These are phyloP conservation scores for Pseudohalonectria lignicola DNA, from an alignment of 2,329 filamentous ascomycete genomes.

Conservation along the genomic window DNA sequence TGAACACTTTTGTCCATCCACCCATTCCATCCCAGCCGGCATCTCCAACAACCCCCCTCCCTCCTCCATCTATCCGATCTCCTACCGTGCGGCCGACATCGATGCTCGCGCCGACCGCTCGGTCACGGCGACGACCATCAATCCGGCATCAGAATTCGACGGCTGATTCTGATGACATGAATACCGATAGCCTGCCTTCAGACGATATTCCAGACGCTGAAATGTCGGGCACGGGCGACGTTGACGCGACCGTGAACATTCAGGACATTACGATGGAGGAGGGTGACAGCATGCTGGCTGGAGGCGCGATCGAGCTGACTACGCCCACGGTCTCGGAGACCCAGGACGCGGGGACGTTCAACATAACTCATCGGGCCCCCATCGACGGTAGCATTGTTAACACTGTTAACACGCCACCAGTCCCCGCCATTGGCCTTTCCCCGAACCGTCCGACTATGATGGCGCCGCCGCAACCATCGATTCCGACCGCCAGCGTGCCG, in stretches of 20 bases:
- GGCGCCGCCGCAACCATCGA: conserved; percentile 62
- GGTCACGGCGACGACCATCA: conserved; percentile 62
- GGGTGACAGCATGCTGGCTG: conserved; percentile 66
- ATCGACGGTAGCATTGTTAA: conserved; percentile 80
- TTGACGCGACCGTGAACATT: conserved; percentile 74
- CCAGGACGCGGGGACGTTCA: conserved; percentile 85
- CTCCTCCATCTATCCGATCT: conserved; percentile 50
- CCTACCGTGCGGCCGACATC: conserved; percentile 43
- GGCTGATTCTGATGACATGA: conserved; percentile 69
- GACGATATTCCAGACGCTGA: conserved; percentile 68
- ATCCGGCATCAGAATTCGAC: conserved; percentile 87
- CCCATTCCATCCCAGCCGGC: conserved; percentile 80
- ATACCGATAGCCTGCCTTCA: conserved; percentile 71
- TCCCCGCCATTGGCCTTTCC: conserved; percentile 61
- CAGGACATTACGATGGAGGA: conserved; percentile 74
- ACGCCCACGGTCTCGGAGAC: conserved; percentile 72
- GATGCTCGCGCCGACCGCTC: conserved; percentile 37
- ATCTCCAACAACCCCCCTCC: conserved; percentile 76
- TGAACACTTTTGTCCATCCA: conserved; percentile 58
- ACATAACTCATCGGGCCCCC: conserved; percentile 77
- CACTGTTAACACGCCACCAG: conserved; percentile 53
- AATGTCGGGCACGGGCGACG: conserved; percentile 68
- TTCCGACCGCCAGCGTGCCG: conserved; percentile 61
- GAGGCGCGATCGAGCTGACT: conserved; percentile 61
- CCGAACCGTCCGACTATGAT: conserved; percentile 60